These are phyloP conservation scores for Suillus placidus DNA, from an alignment of 768 basidiomycete genomes.

Conservation along the genomic window DNA sequence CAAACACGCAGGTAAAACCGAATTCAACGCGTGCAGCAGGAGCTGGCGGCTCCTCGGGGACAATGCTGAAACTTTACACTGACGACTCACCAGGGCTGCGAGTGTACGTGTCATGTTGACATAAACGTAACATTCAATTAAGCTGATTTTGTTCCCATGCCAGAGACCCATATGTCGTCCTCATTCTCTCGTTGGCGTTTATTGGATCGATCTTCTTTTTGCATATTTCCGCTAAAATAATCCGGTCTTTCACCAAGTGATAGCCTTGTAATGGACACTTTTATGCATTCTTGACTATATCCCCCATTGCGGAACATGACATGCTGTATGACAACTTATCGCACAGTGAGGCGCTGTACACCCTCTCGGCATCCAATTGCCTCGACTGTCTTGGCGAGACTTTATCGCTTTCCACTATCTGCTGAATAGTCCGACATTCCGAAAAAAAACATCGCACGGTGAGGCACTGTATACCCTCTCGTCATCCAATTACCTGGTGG, in stretches of 20 bases:
- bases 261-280: conserved; percentile 17
- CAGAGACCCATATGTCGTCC: conserved; percentile 96
- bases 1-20: conserved; percentile 67
- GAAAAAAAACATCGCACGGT: background rate
- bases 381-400: background rate
- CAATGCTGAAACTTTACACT: conserved; percentile 98
- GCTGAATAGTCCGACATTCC: background rate
- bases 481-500: background rate
- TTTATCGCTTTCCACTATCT: background rate
- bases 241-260: conserved; percentile 87
- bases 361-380: background rate
- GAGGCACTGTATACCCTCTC: background rate
- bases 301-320: background rate
- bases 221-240: conserved; percentile 94
- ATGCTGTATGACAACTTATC: background rate
- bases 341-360: background rate
- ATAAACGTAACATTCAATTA: background rate
- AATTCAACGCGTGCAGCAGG: conserved; percentile 91
- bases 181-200: conserved; percentile 94
- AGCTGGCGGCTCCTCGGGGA: conserved; percentile 95
- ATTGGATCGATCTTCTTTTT: conserved; percentile 99
- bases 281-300: conserved; percentile 5
- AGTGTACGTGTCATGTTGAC: conserved; percentile 68
- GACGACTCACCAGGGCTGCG: conserved; percentile 96
- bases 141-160: conserved; percentile 13